Evolutionary conservation across 345 rosid species (phyloP), one percentile per base, ranked within the genome.

Genomic region (Moringa oleifera): DNA sequence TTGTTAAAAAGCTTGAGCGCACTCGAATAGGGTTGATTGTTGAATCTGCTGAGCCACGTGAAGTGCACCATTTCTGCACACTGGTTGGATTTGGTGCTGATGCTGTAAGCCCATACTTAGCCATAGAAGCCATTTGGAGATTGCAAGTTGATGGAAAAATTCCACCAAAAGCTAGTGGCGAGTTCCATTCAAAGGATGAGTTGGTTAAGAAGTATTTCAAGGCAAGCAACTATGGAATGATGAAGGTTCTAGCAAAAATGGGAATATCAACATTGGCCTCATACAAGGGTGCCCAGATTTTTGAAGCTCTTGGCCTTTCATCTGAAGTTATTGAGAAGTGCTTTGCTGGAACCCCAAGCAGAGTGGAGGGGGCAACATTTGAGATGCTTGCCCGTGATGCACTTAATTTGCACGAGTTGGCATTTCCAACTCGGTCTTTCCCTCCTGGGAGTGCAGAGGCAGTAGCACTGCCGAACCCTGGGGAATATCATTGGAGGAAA

Each of bases 221-320:
- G 73, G 99, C 99, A 63, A 95, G 99, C 77, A 89, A 74, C 81
- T 95, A 91, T 72, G 99, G 99, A 65, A 95, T 95, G 99, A 95
- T 95, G 99, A 95, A 95, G 77, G 99, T 95, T 71, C 96, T 95
- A 46, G 99, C 99, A 17, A 95, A 91, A 71, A 95, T 95, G 99
- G 99, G 99, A 56, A 95, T 95, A 53, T 95, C 99, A 33, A 95
- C 99, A 31, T 64, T 95, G 71, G 99, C 99, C 49, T 95, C 99
- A 0, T 95, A 95, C 77, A 95, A 95, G 80, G 99, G 99, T 53
- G 98, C 99, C 77, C 99, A 95, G 70, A 95, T 95, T 65, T 95
- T 95, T 65, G 99, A 95, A 85, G 98, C 96, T 49, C 80, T 95
- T 49, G 99, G 99, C 31, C 98, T 95, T 62, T 87, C 99, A 9